Conservation (phyloP, 495 filamentous ascomycete genomes). For the Aspergillus nanangensis region DNA sequence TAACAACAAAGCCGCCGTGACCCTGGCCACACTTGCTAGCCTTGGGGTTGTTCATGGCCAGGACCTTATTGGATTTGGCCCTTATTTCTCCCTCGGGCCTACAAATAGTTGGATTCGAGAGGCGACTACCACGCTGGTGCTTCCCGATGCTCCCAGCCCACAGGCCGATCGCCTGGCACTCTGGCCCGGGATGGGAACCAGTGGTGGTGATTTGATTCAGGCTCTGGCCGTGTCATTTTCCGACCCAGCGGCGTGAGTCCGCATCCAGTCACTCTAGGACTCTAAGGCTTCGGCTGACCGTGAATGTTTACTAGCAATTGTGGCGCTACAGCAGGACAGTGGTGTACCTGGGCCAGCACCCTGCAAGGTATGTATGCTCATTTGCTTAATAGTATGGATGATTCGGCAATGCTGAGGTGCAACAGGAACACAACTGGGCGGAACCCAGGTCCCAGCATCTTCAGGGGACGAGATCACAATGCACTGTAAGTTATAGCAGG, state of each 20-base stretch:
- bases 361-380: constrained; percentile 18
- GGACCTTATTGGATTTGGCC: constrained; percentile 24
- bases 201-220: constrained; percentile 34
- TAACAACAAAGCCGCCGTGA: no score
- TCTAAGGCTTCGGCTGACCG: background rate
- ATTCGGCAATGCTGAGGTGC: background rate
- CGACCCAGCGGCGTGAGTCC: constrained; percentile 19
- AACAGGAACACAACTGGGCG: constrained; percentile 14
- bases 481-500: constrained; percentile 23
- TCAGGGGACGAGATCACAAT: constrained; percentile 20
- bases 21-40: constrained; percentile 11
- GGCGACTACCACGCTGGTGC: constrained; percentile 27
- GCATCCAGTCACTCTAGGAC: background rate
- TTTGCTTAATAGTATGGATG: background rate
- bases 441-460: constrained; percentile 17
- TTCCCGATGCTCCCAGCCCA: constrained; percentile 24
- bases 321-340: constrained; percentile 25
- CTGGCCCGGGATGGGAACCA: constrained; percentile 37
- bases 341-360: constrained; percentile 33
- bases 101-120: constrained; percentile 32
- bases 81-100: constrained; percentile 29
- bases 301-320: constrained; percentile 19
- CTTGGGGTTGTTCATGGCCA: constrained; percentile 14
- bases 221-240: constrained; percentile 30
- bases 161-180: constrained; percentile 26